Percentiles rank a stretch among this genome's conserved stretches.
phyloP scores from a whole-genome alignment of 495 filamentous ascomycete species.

The Trypethelium eluteriae region DNA sequence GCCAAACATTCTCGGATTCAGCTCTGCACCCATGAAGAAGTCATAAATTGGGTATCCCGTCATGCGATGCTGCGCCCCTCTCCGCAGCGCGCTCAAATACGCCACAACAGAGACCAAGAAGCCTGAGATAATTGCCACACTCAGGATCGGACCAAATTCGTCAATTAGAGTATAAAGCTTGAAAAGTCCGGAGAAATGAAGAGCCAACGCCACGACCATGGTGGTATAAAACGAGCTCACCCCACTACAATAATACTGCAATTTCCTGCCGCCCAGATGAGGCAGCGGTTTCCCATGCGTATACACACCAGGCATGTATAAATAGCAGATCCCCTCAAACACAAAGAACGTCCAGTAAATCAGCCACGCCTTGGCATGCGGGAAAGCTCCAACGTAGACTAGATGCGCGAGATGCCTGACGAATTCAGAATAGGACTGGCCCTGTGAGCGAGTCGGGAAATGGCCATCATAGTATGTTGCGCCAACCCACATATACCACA shows the following conservation, averaged over 20 bases:
- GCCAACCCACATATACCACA: slow-evolving; percentile 99
- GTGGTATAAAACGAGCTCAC: slow-evolving; percentile 82
- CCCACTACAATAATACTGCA: slow-evolving; percentile 89
- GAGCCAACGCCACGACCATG: slow-evolving; percentile 53
- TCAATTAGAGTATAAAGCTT: slow-evolving; percentile 90
- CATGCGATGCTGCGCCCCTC: slow-evolving; percentile 85
- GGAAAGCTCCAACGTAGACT: slow-evolving; percentile 74
- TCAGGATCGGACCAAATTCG: slow-evolving; percentile 86
- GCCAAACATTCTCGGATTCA: slow-evolving; percentile 91
- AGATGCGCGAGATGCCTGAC: slow-evolving; percentile 56
- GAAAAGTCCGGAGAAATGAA: slow-evolving; percentile 80
- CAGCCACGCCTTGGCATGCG: slow-evolving; percentile 68
- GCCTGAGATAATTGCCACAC: slow-evolving; percentile 83
- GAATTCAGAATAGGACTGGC: slow-evolving; percentile 61
- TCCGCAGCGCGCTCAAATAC: slow-evolving; percentile 71
- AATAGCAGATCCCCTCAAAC: slow-evolving; percentile 73
- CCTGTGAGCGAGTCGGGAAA: slow-evolving; percentile 54
- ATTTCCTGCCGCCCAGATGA: slow-evolving; percentile 70
- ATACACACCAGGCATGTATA: slow-evolving; percentile 75
- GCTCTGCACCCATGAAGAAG: slow-evolving; percentile 98
- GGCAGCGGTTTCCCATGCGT: slow-evolving; percentile 78
- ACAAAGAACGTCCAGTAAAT: slow-evolving; percentile 92
- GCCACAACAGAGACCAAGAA: slow-evolving; percentile 71
- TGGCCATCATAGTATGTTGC: slow-evolving; percentile 83
- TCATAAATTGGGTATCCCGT: slow-evolving; percentile 87